A percentile compares a stretch with the other conserved stretches of the same genome.
phyloP scores from a whole-genome alignment of 495 filamentous ascomycete species.

The Cenococcum geophilum region DNA sequence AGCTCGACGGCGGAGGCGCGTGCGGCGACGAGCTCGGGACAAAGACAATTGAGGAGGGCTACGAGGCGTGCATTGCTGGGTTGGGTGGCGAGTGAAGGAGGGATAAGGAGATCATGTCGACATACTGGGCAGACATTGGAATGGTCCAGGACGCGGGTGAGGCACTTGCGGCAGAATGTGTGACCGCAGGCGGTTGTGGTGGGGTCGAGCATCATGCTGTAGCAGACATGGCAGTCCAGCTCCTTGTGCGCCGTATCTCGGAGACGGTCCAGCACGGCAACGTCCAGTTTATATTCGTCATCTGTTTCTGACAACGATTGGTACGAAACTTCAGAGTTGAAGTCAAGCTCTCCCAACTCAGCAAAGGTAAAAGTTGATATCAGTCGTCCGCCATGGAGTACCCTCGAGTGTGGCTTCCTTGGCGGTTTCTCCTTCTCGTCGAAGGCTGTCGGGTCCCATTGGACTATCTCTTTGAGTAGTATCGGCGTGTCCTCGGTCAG shows the following conservation, averaged over 20 bases:
- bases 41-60: constrained; percentile 56
- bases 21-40: constrained; percentile 56
- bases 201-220: constrained; percentile 69
- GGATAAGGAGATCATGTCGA: constrained; percentile 58
- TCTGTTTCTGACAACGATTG: constrained; percentile 36
- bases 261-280: constrained; percentile 48
- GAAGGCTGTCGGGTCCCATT: constrained; percentile 41
- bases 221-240: constrained; percentile 85
- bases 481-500: constrained; percentile 35
- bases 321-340: constrained; percentile 52
- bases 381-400: constrained; percentile 51
- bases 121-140: constrained; percentile 74
- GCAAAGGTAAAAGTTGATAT: constrained; percentile 55
- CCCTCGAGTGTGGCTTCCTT: constrained; percentile 29
- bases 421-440: constrained; percentile 34
- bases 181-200: constrained; percentile 82
- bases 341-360: constrained; percentile 48
- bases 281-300: constrained; percentile 46
- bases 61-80: constrained; percentile 59
- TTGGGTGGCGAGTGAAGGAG: constrained; percentile 47
- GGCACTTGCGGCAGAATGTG: constrained; percentile 77
- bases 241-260: constrained; percentile 58
- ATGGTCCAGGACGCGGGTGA: constrained; percentile 67
- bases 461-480: constrained; percentile 40
- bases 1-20: constrained; percentile 48